phyloP scores from a whole-genome alignment of 352 stramenopile genomes.

The Pythium aphanidermatum region DNA sequence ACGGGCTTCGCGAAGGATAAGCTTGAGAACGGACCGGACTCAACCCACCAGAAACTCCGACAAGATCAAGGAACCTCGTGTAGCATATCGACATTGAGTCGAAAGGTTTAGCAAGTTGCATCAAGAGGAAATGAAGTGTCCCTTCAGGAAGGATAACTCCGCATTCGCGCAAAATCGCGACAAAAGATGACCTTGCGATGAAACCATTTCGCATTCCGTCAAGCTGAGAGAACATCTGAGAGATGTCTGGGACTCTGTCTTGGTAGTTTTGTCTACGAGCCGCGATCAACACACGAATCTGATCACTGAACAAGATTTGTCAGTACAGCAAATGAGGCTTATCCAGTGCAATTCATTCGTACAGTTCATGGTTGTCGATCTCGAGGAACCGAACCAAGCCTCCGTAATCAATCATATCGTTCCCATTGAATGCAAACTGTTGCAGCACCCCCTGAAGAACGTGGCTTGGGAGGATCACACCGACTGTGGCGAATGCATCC shows the following conservation, averaged over 20 bases:
- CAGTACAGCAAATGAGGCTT: too few species aligned
- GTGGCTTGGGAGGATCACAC: slow-evolving; percentile 29
- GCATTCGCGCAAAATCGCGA: slow-evolving; percentile 31
- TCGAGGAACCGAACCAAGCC: slow-evolving; percentile 40
- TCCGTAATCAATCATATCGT: slow-evolving; percentile 46
- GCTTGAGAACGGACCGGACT: slow-evolving; percentile 9
- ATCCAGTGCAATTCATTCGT: too few species aligned
- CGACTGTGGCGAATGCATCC: slow-evolving; percentile 37
- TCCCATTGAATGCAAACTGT: slow-evolving; percentile 31
- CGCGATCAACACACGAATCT: slow-evolving; percentile 30
- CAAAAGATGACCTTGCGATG: slow-evolving; percentile 32
- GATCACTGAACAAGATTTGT: slow-evolving; percentile 33
- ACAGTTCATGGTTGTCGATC: slow-evolving; percentile 50
- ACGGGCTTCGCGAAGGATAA: background rate
- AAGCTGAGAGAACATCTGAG: slow-evolving; percentile 35
- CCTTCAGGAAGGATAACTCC: slow-evolving; percentile 29
- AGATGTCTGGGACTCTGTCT: slow-evolving; percentile 29
- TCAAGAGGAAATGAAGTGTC: slow-evolving; percentile 43
- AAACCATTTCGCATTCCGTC: slow-evolving; percentile 35
- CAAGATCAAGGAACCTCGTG: slow-evolving; percentile 46
- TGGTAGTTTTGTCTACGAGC: slow-evolving; percentile 22
- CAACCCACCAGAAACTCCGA: slow-evolving; percentile 19
- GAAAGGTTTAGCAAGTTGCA: slow-evolving; percentile 37
- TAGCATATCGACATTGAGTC: slow-evolving; percentile 54
- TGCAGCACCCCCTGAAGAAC: slow-evolving; percentile 32